phyloP scores from a whole-genome alignment of 345 rosid species.

The Anacardium occidentale region DNA sequence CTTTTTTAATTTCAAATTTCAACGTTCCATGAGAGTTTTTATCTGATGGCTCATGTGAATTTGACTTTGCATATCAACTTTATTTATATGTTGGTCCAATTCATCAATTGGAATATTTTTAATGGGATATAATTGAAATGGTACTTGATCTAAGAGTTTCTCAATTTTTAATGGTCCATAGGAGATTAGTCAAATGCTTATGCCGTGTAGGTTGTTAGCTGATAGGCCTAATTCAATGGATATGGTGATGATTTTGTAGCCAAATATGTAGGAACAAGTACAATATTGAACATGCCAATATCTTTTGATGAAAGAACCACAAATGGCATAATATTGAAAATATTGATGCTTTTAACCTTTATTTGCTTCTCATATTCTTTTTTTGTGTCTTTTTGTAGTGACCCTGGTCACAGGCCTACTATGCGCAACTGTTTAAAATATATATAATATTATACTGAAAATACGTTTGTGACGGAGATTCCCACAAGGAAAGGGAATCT shows the following conservation, averaged over 20 bases:
- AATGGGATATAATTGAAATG: background rate
- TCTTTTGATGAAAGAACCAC: conserved; percentile 7
- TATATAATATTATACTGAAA: too few relatives aligned
- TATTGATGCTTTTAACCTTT: conserved; percentile 1
- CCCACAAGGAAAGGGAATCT: too few relatives aligned
- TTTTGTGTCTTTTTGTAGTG: too few relatives aligned
- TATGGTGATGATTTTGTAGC: background rate
- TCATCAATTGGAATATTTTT: background rate
- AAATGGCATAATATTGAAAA: conserved; percentile 1
- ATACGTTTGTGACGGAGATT: too few relatives aligned
- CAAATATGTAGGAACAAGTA: background rate
- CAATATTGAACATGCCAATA: background rate
- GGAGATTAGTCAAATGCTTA: background rate
- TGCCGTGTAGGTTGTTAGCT: background rate
- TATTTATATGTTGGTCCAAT: background rate
- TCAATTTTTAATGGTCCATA: background rate
- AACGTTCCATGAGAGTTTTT: background rate
- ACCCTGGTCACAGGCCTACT: too few relatives aligned
- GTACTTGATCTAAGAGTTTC: background rate
- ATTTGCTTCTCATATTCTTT: conserved; percentile 12
- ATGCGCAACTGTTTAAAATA: too few relatives aligned
- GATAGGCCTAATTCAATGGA: background rate
- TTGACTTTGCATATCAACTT: background rate
- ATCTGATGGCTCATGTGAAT: background rate
- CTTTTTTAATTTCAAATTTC: background rate